These are phyloP conservation scores for Royoungia palumana DNA, from an alignment of 768 basidiomycete genomes.

Conservation along the genomic window DNA sequence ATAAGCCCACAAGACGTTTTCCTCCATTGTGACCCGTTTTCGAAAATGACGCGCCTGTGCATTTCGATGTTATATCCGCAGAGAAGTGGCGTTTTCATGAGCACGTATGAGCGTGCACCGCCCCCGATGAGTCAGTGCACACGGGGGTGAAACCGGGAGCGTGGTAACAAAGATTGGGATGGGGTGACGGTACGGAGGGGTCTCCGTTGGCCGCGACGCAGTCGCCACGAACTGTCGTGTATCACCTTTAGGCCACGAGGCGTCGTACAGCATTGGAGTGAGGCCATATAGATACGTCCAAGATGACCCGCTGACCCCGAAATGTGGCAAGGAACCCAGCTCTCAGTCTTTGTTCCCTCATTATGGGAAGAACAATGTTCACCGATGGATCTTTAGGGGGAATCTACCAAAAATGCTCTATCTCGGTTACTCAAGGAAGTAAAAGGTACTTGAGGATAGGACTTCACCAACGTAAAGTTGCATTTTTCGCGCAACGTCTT, in stretches of 20 bases:
- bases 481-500: conserved; percentile 14
- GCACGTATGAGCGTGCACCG: conserved; percentile 9
- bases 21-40: conserved; percentile 16
- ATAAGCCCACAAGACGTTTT: conserved; percentile 18
- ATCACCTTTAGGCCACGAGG: conserved; percentile 16
- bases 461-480: conserved; percentile 21
- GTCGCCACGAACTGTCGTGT: conserved; percentile 7
- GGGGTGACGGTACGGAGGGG: conserved; percentile 11
- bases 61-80: conserved; percentile 22
- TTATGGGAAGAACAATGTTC: conserved; percentile 32
- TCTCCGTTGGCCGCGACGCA: conserved; percentile 9
- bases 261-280: conserved; percentile 10
- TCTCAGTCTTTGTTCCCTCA: conserved; percentile 30
- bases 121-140: conserved; percentile 10
- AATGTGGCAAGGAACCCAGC: conserved; percentile 6
- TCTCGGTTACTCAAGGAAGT: conserved; percentile 19
- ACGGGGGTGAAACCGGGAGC: conserved; percentile 20
- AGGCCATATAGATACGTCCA: conserved; percentile 1
- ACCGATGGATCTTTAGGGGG: conserved; percentile 14
- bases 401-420: conserved; percentile 16
- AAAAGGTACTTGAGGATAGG: conserved; percentile 5
- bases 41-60: conserved; percentile 6
- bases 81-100: conserved; percentile 16
- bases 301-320: conserved; percentile 12
- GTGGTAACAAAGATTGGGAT: conserved; percentile 18